Evolutionary conservation across 495 filamentous ascomycete species (phyloP).

Genomic region (Cenococcum geophilum): DNA sequence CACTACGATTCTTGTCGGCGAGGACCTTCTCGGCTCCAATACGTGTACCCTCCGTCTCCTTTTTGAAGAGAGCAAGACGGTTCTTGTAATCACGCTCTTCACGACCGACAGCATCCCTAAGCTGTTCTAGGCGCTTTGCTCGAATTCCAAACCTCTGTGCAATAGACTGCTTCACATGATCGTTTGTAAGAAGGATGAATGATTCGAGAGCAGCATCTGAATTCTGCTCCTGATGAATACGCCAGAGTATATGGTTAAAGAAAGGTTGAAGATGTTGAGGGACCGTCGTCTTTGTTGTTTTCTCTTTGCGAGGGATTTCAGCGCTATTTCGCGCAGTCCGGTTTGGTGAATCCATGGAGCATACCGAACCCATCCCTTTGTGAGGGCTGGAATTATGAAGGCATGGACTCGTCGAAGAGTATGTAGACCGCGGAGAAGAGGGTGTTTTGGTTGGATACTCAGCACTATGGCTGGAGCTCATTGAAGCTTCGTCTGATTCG

Average conservation of each 20-base stretch:
- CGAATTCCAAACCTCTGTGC: constrained; percentile 56
- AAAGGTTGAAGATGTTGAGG: constrained; percentile 49
- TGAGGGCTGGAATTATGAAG: constrained; percentile 44
- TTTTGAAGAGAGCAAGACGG: constrained; percentile 44
- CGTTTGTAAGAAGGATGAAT: constrained; percentile 54
- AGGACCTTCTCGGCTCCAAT: constrained; percentile 24
- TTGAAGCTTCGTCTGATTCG: constrained; percentile 44
- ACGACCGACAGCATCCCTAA: constrained; percentile 53
- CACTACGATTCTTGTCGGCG: constrained; percentile 4
- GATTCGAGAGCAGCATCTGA: constrained; percentile 42
- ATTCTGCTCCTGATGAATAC: constrained; percentile 46
- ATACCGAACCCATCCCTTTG: constrained; percentile 33
- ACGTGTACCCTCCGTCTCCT: constrained; percentile 41
- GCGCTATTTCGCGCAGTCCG: constrained; percentile 28
- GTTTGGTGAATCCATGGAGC: constrained; percentile 18
- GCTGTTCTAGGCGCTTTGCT: constrained; percentile 54
- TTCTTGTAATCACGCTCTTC: constrained; percentile 57
- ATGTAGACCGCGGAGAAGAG: constrained; percentile 45
- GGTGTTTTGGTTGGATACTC: constrained; percentile 44
- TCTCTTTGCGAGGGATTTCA: constrained; percentile 10
- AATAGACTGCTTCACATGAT: constrained; percentile 49
- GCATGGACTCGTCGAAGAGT: constrained; percentile 28
- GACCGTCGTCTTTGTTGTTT: constrained; percentile 33
- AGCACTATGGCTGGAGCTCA: constrained; percentile 47
- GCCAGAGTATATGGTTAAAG: constrained; percentile 58